Conservation (phyloP, 2,329 filamentous ascomycete genomes). For the Penicillium sp. region DNA sequence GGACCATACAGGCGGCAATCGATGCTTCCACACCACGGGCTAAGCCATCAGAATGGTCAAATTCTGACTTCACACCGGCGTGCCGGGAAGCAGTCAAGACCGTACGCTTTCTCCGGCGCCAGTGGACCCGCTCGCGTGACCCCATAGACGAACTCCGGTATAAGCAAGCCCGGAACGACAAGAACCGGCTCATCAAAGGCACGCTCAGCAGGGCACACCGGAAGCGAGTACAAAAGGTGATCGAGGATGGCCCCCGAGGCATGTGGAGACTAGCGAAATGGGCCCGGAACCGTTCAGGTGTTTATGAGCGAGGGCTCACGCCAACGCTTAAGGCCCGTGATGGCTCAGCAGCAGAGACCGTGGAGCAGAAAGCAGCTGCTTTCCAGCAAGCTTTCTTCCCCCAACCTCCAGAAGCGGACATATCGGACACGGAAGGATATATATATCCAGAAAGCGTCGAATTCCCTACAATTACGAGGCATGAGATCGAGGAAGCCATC, state of each 20-base stretch:
- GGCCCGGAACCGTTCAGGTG: background rate
- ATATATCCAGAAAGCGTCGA: background rate
- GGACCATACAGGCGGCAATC: background rate
- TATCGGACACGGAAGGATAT: background rate
- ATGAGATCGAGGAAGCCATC: background rate
- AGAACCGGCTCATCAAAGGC: background rate
- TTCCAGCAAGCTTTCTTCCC: background rate
- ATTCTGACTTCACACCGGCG: background rate
- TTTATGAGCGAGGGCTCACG: background rate
- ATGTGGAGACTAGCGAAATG: background rate
- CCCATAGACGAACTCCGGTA: background rate
- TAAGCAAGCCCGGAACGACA: background rate
- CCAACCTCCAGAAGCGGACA: background rate
- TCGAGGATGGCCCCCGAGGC: background rate
- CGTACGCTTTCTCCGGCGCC: accelerated
- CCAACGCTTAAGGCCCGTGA: background rate
- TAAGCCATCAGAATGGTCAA: background rate
- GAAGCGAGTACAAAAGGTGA: background rate
- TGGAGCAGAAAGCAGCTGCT: background rate
- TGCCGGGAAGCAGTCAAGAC: background rate
- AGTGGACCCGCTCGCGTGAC: background rate
- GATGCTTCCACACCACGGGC: background rate
- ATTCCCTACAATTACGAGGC: background rate
- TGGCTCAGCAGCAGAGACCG: background rate
- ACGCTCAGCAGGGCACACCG: background rate